Percentiles rank a stretch among this genome's conserved stretches.
phyloP scores from a whole-genome alignment of 352 stramenopile genomes.

The Peronosclerospora sorghi region DNA sequence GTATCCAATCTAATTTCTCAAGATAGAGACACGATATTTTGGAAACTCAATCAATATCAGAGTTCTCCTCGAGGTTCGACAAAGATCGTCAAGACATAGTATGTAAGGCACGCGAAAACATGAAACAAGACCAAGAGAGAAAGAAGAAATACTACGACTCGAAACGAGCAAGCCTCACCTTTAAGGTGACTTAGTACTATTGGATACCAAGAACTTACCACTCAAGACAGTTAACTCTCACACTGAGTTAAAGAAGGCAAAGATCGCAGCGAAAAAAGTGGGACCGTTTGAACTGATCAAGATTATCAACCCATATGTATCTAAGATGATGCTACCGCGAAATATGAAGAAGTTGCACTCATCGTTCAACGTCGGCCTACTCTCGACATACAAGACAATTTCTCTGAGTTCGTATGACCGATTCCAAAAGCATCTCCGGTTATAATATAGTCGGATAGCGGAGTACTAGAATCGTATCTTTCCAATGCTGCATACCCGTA shows the following conservation, averaged over 20 bases:
- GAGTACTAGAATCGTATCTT: no score
- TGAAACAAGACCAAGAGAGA: slow-evolving; percentile 3
- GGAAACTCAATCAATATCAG: not conserved
- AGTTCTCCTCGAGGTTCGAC: slow-evolving; percentile 1
- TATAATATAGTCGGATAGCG: no score
- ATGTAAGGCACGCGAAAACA: not conserved
- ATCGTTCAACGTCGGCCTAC: not conserved
- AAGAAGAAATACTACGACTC: slow-evolving; percentile 10
- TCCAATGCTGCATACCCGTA: no score
- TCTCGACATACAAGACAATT: not conserved
- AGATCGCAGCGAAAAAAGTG: not conserved
- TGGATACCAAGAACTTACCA: not conserved
- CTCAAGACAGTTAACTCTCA: not conserved
- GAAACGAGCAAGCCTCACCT: slow-evolving; percentile 3
- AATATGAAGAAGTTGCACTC: not conserved
- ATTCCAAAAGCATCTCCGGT: not conserved
- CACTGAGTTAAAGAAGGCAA: not conserved
- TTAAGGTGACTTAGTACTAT: slow-evolving; percentile 9
- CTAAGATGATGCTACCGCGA: not conserved
- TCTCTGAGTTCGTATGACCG: not conserved
- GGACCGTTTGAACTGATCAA: not conserved
- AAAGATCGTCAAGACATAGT: slow-evolving; percentile 9
- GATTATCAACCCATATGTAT: not conserved
- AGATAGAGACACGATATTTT: not conserved
- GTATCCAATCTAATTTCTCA: not conserved